Conservation (phyloP, 108 stramenopile genomes). For the Bacterosira constricta region DNA sequence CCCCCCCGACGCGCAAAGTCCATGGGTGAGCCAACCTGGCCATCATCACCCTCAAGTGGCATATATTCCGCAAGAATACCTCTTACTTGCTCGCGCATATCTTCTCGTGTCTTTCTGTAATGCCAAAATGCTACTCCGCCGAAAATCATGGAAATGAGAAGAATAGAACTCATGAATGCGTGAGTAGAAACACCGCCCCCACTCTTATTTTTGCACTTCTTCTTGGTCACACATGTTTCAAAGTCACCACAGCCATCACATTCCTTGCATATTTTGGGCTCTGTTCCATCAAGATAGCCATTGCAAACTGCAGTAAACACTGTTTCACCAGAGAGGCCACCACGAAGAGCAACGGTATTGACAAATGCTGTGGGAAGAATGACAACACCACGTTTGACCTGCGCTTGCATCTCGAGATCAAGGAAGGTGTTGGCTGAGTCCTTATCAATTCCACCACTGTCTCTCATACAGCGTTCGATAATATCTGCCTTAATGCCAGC, state of each 20-base stretch:
- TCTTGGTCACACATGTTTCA: slow-evolving; percentile 38
- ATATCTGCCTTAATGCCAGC: slow-evolving; percentile 47
- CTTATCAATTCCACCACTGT: slow-evolving; percentile 60
- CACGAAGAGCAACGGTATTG: slow-evolving; percentile 70
- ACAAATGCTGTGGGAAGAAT: slow-evolving; percentile 63
- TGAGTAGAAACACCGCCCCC: slow-evolving; percentile 47
- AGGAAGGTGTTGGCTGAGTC: slow-evolving; percentile 61
- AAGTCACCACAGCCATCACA: slow-evolving; percentile 44
- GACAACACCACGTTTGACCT: slow-evolving; percentile 51
- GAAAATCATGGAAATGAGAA: slow-evolving; percentile 44
- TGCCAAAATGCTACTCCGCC: slow-evolving; percentile 72
- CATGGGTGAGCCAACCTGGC: slow-evolving; percentile 49
- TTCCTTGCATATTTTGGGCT: slow-evolving; percentile 54
- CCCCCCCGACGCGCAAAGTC: slow-evolving; percentile 53
- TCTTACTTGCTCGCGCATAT: slow-evolving; percentile 89
- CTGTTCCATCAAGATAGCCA: slow-evolving; percentile 68
- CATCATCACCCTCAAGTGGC: slow-evolving; percentile 85
- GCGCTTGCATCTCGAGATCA: slow-evolving; percentile 60
- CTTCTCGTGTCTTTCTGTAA: slow-evolving; percentile 74
- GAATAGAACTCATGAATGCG: slow-evolving; percentile 48
- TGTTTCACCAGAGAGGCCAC: slow-evolving; percentile 51
- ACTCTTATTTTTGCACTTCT: slow-evolving; percentile 26
- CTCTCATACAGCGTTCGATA: slow-evolving; percentile 66
- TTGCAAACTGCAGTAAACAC: slow-evolving; percentile 77
- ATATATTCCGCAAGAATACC: slow-evolving; percentile 92